Evolutionary conservation across 2,329 filamentous ascomycete species (phyloP), one percentile per base, ranked within the genome.

Genomic region (Neurospora sp.): DNA sequence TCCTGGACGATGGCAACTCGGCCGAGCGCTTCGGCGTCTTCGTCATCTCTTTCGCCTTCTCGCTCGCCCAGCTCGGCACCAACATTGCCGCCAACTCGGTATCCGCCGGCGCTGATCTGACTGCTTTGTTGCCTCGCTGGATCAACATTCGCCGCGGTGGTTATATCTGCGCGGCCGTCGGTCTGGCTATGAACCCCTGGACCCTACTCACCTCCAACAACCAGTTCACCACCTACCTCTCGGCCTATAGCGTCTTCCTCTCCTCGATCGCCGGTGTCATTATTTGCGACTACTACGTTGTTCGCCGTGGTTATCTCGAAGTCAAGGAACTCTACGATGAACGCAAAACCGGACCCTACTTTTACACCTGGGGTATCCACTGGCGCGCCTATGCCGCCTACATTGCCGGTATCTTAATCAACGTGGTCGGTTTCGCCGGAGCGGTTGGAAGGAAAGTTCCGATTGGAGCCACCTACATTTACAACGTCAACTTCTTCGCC

Each of bases 191-290:
- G 87, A 96, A 92, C 78, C 94, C 94, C 0, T 95, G 90, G 87
- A 91, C 92, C 71, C 86, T 97, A 0, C 86, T 97, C 8, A 88
- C 86, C 1, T 83, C 83, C 65, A 87, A 88, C 65, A 97, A 95
- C 83, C 89, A 90, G 80, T 97, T 97, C 82, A 96, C 92, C 0
- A 96, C 92, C 3, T 97, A 97, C 77, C 88, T 97, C 0, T 96
- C 92, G 0, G 91, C 94, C 1, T 97, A 97, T 82, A 93, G 91
- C 3, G 93, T 97, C 70, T 97, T 97, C 81, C 86, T 97, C n/a
- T 94, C 91, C 71, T 93, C 91, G 62, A 96, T 97, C 72, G 93
- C 92, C 0, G 94, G 94, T n/a, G 92, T 97, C 73, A 96, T 97
- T 82, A 84, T 93, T 71, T 87, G 85, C 74, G 94, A 97, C 80